Evolutionary conservation across 768 basidiomycete species (phyloP).

Genomic region (Boletales sp.): DNA sequence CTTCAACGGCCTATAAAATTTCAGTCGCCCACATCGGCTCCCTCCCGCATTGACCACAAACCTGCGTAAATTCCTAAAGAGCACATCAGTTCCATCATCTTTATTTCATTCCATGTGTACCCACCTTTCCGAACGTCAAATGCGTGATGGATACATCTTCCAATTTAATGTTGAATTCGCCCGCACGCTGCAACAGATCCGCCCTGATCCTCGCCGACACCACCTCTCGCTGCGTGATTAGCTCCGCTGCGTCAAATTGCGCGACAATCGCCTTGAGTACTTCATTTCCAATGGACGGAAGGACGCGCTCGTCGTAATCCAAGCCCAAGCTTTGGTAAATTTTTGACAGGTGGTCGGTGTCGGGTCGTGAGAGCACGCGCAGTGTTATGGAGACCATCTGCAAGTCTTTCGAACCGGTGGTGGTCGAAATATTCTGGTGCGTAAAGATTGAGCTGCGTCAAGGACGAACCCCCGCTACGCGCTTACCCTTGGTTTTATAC

Average conservation of each 20-base stretch:
- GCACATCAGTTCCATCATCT: constrained; percentile 4
- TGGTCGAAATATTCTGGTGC: constrained; percentile 91
- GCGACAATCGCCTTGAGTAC: constrained; percentile 98
- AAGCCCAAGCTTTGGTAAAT: constrained; percentile 94
- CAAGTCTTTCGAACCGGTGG: constrained; percentile 96
- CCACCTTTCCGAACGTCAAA: constrained; percentile 80
- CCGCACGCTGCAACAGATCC: constrained; percentile 88
- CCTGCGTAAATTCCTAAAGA: constrained; percentile 79
- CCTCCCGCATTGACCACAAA: constrained; percentile 15
- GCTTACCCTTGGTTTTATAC: constrained; percentile 90
- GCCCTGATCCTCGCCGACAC: constrained; percentile 91
- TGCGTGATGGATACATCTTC: constrained; percentile 98
- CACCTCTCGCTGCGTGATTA: constrained; percentile 97
- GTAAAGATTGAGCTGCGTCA: neutral
- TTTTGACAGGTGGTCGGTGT: constrained; percentile 79
- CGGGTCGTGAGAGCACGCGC: constrained; percentile 92
- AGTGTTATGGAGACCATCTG: constrained; percentile 98
- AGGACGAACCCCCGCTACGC: neutral
- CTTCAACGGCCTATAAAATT: constrained; percentile 79
- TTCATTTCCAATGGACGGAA: constrained; percentile 97
- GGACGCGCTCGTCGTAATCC: constrained; percentile 97
- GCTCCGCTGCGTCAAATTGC: constrained; percentile 94
- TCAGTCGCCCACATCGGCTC: neutral
- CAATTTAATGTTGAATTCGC: constrained; percentile 91
- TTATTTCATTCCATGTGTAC: constrained; percentile 10